Evolutionary conservation across 176 grass and related monocot genomes (phyloP).

Genomic region (Eleusine coracana): DNA sequence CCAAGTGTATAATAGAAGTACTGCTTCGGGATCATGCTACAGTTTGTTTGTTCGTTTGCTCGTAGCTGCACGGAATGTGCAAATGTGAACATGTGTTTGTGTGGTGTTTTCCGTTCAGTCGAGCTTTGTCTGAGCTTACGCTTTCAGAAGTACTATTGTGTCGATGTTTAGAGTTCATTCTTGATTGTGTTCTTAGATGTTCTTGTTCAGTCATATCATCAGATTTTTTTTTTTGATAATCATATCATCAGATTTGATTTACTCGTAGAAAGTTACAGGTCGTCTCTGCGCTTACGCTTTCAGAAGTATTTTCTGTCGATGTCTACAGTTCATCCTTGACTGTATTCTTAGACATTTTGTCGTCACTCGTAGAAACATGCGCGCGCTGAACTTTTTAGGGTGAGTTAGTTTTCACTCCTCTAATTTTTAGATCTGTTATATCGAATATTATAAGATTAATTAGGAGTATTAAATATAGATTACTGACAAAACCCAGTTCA

Average conservation of each 20-base stretch:
- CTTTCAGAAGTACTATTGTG: neutral
- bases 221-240: no score
- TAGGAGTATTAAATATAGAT: no score
- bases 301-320: neutral
- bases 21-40: neutral
- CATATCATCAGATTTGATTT: neutral
- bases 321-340: neutral
- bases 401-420: no score
- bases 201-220: neutral
- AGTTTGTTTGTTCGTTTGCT: neutral
- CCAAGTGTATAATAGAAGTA: neutral
- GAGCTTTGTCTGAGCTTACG: neutral
- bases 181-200: neutral
- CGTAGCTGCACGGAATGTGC: neutral
- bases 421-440: no score
- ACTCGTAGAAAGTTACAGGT: no score
- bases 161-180: neutral
- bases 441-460: no score
- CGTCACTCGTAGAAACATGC: neutral
- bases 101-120: neutral
- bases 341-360: neutral
- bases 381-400: no score
- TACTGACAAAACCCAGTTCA: no score
- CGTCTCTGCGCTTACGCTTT: no score
- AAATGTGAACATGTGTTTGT: neutral